A percentile compares a stretch with the other conserved stretches of the same genome.
phyloP scores from a whole-genome alignment of 805 yeast species.

The Metschnikowia cerradonensis region DNA sequence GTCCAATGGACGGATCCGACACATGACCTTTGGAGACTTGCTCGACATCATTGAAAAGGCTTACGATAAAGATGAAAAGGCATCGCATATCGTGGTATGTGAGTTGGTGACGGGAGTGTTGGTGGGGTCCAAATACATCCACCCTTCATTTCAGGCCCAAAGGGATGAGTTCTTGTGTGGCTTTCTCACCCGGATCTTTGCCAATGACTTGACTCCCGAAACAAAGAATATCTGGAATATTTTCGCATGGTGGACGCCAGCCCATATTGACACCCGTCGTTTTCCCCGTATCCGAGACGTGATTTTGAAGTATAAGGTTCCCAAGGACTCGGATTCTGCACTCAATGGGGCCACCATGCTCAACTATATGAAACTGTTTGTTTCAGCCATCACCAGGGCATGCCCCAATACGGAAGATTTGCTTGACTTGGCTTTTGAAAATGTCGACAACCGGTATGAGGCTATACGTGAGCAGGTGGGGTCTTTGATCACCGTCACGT shows the following conservation, averaged over 20 bases:
- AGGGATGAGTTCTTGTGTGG: conserved; percentile 46
- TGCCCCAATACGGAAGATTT: conserved; percentile 47
- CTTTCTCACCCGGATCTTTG: conserved; percentile 46
- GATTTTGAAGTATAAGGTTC: conserved; percentile 46
- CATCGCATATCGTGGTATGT: conserved; percentile 68
- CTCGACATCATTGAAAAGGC: conserved; percentile 45
- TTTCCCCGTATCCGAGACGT: conserved; percentile 47
- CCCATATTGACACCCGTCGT: conserved; percentile 65
- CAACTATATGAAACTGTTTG: conserved; percentile 47
- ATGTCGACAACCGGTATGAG: conserved; percentile 64
- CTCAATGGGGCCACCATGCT: conserved; percentile 61
- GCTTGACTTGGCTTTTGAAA: conserved; percentile 40
- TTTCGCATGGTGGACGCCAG: conserved; percentile 69
- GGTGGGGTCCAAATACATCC: conserved; percentile 44
- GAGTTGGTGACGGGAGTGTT: conserved; percentile 69
- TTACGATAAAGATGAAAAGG: conserved; percentile 65
- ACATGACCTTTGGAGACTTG: conserved; percentile 48
- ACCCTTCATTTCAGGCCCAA: conserved; percentile 23
- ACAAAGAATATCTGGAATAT: conserved; percentile 71
- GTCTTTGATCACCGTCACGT: conserved; percentile 47
- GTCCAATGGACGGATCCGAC: conserved; percentile 40
- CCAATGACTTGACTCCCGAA: conserved; percentile 67
- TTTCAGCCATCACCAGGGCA: conserved; percentile 52
- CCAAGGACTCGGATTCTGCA: conserved; percentile 54
- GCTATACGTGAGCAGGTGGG: conserved; percentile 70